Evolutionary conservation across 2,329 filamentous ascomycete genomes (phyloP).

Genomic region (Epichloe hybrida): DNA sequence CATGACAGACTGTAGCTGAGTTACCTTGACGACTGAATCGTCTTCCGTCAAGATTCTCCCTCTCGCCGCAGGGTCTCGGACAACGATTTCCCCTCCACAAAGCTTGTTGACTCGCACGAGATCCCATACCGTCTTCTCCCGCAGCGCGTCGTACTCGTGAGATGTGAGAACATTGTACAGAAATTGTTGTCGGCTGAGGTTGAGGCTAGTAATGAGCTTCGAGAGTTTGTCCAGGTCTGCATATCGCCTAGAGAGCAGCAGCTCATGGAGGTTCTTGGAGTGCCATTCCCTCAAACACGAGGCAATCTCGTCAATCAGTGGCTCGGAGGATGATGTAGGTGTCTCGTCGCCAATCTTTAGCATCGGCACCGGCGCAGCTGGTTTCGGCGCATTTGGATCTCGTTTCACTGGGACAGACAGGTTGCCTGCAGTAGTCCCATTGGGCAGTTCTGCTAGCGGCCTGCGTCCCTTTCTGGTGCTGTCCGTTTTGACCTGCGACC

Average conservation of each 20-base stretch:
- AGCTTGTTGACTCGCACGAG: slow-evolving; percentile 89
- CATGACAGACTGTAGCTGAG: slow-evolving; percentile 89
- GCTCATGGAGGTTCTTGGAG: slow-evolving; percentile 86
- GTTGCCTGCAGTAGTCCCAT: slow-evolving; percentile 24
- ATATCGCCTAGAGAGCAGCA: slow-evolving; percentile 76
- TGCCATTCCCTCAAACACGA: slow-evolving; percentile 97
- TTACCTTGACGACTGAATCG: slow-evolving; percentile 84
- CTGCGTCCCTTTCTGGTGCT: slow-evolving; percentile 14
- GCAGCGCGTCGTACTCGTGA: slow-evolving; percentile 65
- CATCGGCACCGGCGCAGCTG: slow-evolving; percentile 88
- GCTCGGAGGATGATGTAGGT: slow-evolving; percentile 75
- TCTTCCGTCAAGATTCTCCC: slow-evolving; percentile 82
- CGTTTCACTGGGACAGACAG: slow-evolving; percentile 38
- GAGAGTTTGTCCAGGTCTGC: slow-evolving; percentile 68
- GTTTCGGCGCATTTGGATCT: slow-evolving; percentile 58
- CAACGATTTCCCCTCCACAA: slow-evolving; percentile 85
- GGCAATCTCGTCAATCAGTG: slow-evolving; percentile 91
- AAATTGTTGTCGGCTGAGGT: slow-evolving; percentile 75
- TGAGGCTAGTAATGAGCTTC: slow-evolving; percentile 66
- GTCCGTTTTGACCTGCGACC: slow-evolving; percentile 16
- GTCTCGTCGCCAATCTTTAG: slow-evolving; percentile 96
- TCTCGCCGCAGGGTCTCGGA: slow-evolving; percentile 70
- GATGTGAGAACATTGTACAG: slow-evolving; percentile 86
- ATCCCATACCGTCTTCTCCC: slow-evolving; percentile 91
- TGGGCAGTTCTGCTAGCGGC: slow-evolving; percentile 23